phyloP scores from a whole-genome alignment of 331 rosid species.

The Stylosanthes scabra region DNA sequence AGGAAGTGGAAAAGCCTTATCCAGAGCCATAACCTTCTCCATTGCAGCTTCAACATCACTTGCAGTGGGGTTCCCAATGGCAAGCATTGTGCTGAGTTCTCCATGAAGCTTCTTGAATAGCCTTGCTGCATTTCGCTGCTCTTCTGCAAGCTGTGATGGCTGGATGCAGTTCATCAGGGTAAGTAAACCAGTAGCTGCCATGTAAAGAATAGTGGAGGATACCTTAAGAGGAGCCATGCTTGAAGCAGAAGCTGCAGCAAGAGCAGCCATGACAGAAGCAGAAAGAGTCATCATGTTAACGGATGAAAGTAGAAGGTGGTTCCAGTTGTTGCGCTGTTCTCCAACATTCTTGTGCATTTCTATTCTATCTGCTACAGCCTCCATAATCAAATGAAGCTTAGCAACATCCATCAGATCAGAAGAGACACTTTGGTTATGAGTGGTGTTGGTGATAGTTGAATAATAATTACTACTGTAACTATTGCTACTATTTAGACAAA shows the following conservation, averaged over 20 bases:
- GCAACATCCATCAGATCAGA: constrained; percentile 34
- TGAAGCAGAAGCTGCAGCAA: constrained; percentile 43
- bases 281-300: constrained; percentile 51
- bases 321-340: constrained; percentile 58
- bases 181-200: constrained; percentile 52
- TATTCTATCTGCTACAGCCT: constrained; percentile 47
- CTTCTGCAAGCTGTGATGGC: constrained; percentile 67
- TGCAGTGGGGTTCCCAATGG: constrained; percentile 28
- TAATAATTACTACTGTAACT: background rate
- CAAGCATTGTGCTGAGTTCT: constrained; percentile 42
- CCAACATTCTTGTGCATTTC: constrained; percentile 57
- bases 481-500: constrained; percentile 13
- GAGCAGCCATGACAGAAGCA: constrained; percentile 53
- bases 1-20: constrained; percentile 60
- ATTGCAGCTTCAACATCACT: constrained; percentile 45
- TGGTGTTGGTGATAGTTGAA: background rate
- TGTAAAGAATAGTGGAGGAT: constrained; percentile 52
- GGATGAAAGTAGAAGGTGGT: constrained; percentile 45
- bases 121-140: constrained; percentile 55
- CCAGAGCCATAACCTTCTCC: constrained; percentile 57
- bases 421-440: background rate
- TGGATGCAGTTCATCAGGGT: constrained; percentile 54
- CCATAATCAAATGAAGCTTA: constrained; percentile 55
- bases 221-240: constrained; percentile 42
- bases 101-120: constrained; percentile 51